Base-by-base conservation (phyloP, 2,329 filamentous ascomycete genomes). In the Colletotrichum sidae region DNA sequence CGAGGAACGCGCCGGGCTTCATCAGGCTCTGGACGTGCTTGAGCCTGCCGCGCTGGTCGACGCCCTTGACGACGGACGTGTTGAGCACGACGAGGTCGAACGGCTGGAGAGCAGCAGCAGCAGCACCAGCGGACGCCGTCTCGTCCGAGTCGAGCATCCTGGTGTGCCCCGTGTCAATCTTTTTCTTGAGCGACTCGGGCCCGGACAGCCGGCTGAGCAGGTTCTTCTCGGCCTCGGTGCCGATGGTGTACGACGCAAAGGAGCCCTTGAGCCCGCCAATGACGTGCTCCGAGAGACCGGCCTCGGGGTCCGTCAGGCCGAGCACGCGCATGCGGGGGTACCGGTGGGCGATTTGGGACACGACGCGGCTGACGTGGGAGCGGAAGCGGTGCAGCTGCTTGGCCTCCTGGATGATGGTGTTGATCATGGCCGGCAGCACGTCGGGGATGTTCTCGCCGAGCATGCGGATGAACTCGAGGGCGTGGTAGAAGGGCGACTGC, bases 211-310 rank as follows among this genome's bases (percentile, higher is more conserved):
- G 69, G 7, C 54, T 34, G 0, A 67, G 54, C 1, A 77, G 53
- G 8, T 73, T 73, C 6, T 65, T 60, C 13, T 55, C 52, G 6
- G 71, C 69, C 60, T 76, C 68, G 39, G 75, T 75, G 1, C 76
- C 77, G 44, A 71, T 74, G 1, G 69, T 73, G 60, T 78, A 79
- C 2, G 65, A 60, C 6, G 50, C 33, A 11, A 68, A 72, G 0
- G 80, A 74, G 10, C 75, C 76, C 3, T 80, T 82, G 4, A 79
- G 81, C 1, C 82, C 82, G 9, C 78, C 81, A 0, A 82, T 55
- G 5, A 81, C 61, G 34, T 74, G 69, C 45, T 72, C 69, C 0
- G 72, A 72, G 38, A 82, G 66, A 13, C 81, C 81, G 9, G 80
- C 71, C 57, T 75, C 73, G 1, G 73, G 67, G 7, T 77, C 75